Percentiles rank a stretch among this genome's conserved stretches.
Evolutionary conservation across 176 grass and related monocot genomes (phyloP).

Genomic region (Thinopyrum elongatum): DNA sequence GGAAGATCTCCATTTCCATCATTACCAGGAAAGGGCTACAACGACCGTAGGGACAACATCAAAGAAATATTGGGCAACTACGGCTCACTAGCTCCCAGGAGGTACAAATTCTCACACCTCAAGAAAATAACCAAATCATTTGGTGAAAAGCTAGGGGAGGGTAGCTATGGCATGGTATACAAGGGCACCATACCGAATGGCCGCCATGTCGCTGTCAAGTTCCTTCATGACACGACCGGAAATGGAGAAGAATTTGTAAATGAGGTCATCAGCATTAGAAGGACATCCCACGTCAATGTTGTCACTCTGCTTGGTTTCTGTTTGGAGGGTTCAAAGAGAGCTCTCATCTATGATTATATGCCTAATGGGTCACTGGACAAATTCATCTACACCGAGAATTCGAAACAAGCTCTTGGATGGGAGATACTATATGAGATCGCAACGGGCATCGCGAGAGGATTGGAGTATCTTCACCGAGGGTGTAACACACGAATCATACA

Average conservation of each 20-base stretch:
- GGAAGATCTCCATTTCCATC: neutral
- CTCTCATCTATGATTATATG: conserved; percentile 11
- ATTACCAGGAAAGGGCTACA: neutral
- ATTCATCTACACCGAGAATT: neutral
- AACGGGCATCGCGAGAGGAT: conserved; percentile 2
- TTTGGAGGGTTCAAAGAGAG: neutral
- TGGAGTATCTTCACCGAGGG: conserved; percentile 10
- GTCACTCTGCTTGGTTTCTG: conserved; percentile 27
- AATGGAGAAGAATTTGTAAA: conserved; percentile 42
- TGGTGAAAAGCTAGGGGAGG: conserved; percentile 30
- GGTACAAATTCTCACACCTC: conserved; percentile 17
- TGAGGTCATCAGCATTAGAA: conserved; percentile 29
- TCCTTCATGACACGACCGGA: conserved; percentile 23
- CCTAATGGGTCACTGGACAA: neutral
- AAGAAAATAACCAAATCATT: conserved; percentile 24
- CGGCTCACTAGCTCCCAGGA: conserved; percentile 19
- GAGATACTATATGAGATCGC: conserved; percentile 41
- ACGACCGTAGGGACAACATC: neutral
- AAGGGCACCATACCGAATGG: neutral
- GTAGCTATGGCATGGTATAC: conserved; percentile 41
- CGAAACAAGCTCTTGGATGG: conserved; percentile 27
- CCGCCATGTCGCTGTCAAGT: conserved; percentile 32
- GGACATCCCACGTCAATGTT: conserved; percentile 34
- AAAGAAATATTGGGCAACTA: conserved; percentile 11
- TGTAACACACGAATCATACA: conserved; percentile 12